Percentiles rank a stretch among this genome's conserved stretches.
Conservation (phyloP, 805 yeast species). For the Saitoella complicata region DNA sequence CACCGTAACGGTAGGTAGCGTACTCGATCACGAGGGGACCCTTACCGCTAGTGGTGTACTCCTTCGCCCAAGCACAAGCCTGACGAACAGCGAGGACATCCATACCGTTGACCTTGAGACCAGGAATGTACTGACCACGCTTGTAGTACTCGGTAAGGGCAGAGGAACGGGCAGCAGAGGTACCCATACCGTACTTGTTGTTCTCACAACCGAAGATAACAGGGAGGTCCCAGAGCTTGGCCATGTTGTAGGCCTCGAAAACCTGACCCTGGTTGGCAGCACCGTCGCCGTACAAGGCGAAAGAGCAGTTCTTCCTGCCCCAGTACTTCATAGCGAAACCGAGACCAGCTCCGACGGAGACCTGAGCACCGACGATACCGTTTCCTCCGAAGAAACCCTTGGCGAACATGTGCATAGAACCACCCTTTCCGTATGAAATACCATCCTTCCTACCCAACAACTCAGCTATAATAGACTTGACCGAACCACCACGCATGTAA, state of each 20-base stretch:
- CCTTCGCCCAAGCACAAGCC: constrained; percentile 93
- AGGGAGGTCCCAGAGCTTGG: constrained; percentile 95
- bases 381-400: constrained; percentile 96
- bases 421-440: constrained; percentile 91
- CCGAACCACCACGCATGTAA: constrained; percentile 87
- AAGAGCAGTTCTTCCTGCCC: constrained; percentile 61
- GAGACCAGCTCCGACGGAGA: constrained; percentile 93
- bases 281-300: constrained; percentile 94
- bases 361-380: constrained; percentile 99
- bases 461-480: constrained; percentile 81
- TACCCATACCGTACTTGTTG: constrained; percentile 99
- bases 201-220: constrained; percentile 92
- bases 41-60: constrained; percentile 82
- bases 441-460: constrained; percentile 93
- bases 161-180: constrained; percentile 90
- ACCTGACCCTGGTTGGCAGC: constrained; percentile 99
- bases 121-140: constrained; percentile 99
- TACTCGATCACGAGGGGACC: constrained; percentile 94
- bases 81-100: constrained; percentile 88
- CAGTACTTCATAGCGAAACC: constrained; percentile 97
- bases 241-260: constrained; percentile 96
- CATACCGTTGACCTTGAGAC: constrained; percentile 97
- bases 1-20: constrained; percentile 98
- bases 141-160: constrained; percentile 93
- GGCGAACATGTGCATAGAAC: constrained; percentile 98